Evolutionary conservation across 257 asterid species (phyloP).

Genomic region (Cordia subcordata): DNA sequence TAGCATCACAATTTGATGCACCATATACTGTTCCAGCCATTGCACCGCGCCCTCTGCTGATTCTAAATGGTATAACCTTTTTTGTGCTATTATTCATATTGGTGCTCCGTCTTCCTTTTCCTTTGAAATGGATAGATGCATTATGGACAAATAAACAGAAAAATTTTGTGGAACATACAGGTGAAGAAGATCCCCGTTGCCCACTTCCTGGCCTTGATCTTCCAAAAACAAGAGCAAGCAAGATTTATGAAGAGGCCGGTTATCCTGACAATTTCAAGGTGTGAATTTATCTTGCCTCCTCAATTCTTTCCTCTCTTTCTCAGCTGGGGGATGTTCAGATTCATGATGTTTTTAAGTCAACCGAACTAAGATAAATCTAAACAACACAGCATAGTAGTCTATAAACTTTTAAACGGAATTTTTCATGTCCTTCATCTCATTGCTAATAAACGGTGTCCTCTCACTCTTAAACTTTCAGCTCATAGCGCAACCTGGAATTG

Average conservation of each 20-base stretch:
- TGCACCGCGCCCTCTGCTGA: slow-evolving; percentile 81
- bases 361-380: not conserved
- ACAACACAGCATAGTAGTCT: not conserved
- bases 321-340: not conserved
- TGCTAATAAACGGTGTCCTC: not conserved
- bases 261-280: slow-evolving; percentile 50
- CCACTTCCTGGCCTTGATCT: slow-evolving; percentile 62
- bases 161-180: slow-evolving; percentile 23
- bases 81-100: slow-evolving; percentile 2
- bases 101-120: not conserved
- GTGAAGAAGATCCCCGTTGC: slow-evolving; percentile 78
- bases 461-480: slow-evolving; percentile 34
- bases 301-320: not conserved
- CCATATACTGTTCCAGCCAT: slow-evolving; percentile 63
- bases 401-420: not conserved
- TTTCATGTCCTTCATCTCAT: not conserved
- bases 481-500: slow-evolving; percentile 58
- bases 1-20: slow-evolving; percentile 67
- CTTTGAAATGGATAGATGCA: slow-evolving; percentile 1
- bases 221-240: slow-evolving; percentile 39
- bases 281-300: not conserved
- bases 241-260: slow-evolving; percentile 29
- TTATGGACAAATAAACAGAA: not conserved
- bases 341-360: too few relatives aligned
- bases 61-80: slow-evolving; percentile 56